These are phyloP conservation scores for Colletotrichum truncatum DNA, from an alignment of 2,329 filamentous ascomycete genomes.

Conservation along the genomic window DNA sequence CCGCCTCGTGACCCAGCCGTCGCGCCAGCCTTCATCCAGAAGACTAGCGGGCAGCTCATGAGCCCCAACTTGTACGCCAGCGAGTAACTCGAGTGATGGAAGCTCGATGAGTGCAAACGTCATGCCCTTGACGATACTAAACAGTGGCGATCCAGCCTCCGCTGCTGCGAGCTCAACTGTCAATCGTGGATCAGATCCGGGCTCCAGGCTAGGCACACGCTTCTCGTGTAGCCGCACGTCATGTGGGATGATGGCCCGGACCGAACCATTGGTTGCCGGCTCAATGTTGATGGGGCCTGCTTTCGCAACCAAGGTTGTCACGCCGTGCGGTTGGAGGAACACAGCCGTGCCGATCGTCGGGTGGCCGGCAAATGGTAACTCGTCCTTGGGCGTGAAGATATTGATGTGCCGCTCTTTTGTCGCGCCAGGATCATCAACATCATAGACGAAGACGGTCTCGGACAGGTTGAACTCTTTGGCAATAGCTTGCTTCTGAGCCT, in stretches of 20 bases:
- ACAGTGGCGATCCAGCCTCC: conserved; percentile 55
- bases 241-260: conserved; percentile 73
- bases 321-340: conserved; percentile 52
- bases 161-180: neutral
- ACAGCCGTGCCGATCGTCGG: conserved; percentile 67
- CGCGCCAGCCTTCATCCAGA: conserved; percentile 64
- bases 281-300: conserved; percentile 64
- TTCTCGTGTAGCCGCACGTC: conserved; percentile 41
- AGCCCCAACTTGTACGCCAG: conserved; percentile 43
- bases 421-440: conserved; percentile 43
- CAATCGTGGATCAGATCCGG: neutral
- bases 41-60: conserved; percentile 46
- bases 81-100: conserved; percentile 66
- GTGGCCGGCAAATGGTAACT: conserved; percentile 71
- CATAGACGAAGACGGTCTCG: conserved; percentile 71
- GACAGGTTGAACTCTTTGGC: conserved; percentile 72
- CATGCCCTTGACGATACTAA: conserved; percentile 79
- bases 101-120: conserved; percentile 75
- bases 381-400: conserved; percentile 64
- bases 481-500: conserved; percentile 65
- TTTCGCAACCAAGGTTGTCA: conserved; percentile 60
- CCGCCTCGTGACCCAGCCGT: conserved; percentile 59
- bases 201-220: conserved; percentile 4
- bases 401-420: conserved; percentile 56
- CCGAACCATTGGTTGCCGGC: conserved; percentile 49